These are phyloP conservation scores for Suillus cothurnatus DNA, from an alignment of 768 basidiomycete species.

Conservation along the genomic window DNA sequence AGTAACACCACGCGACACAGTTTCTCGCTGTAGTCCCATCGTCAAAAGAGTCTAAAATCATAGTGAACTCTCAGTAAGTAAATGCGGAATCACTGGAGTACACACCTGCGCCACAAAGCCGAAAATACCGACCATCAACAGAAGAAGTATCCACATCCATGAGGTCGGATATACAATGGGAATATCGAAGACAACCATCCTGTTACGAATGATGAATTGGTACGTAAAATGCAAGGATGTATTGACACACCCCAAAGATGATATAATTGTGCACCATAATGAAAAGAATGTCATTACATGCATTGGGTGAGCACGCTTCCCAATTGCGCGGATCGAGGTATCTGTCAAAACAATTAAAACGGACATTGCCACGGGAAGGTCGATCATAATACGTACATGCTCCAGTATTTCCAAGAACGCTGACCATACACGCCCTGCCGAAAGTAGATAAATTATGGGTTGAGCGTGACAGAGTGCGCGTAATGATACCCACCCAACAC, in stretches of 20 bases:
- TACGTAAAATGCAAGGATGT: not conserved
- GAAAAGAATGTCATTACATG: slow-evolving; percentile 75
- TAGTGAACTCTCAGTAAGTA: not conserved
- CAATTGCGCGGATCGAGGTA: slow-evolving; percentile 64
- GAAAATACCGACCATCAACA: slow-evolving; percentile 18
- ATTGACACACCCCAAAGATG: not conserved
- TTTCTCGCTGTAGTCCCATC: slow-evolving; percentile 63
- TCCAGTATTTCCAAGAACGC: slow-evolving; percentile 65
- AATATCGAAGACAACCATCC: slow-evolving; percentile 14
- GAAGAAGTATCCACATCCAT: slow-evolving; percentile 19
- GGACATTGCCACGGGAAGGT: no score
- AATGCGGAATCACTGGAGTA: not conserved
- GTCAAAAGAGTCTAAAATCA: slow-evolving; percentile 51
- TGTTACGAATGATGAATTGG: slow-evolving; percentile 1
- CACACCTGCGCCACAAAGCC: slow-evolving; percentile 22
- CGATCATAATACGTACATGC: slow-evolving; percentile 55
- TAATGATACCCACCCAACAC: slow-evolving; percentile 48
- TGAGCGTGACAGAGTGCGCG: not conserved
- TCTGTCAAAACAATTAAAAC: slow-evolving; percentile 31
- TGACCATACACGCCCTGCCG: slow-evolving; percentile 46
- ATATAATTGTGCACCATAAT: slow-evolving; percentile 45
- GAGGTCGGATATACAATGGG: slow-evolving; percentile 20
- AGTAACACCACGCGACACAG: slow-evolving; percentile 61
- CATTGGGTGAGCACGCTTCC: slow-evolving; percentile 72
- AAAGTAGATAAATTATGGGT: slow-evolving; percentile 1